Base-by-base conservation (phyloP, 1,139 yeast genomes). In the Debaryomycetaceae sp. region DNA sequence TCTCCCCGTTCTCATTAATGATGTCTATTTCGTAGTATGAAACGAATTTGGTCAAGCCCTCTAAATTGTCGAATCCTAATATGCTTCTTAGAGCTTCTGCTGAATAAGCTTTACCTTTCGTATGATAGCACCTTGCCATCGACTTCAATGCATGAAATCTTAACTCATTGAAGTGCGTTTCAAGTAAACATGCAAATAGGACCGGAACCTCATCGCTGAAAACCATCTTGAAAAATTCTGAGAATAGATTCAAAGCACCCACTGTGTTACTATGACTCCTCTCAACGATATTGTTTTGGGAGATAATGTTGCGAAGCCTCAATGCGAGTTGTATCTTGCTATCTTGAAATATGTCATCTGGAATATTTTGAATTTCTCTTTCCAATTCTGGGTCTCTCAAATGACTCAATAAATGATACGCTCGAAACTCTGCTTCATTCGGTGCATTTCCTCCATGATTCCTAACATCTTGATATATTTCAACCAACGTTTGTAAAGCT, bases 401-500 rank as follows among this genome's bases (percentile, higher is more conserved):
- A 51, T 88, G 94, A 53, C 92, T 81, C 28, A 94, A 56, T 15
- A 92, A 65, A 48, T 89, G 85, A 58, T 91, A 94, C 0, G 96
- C 91, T 46, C 97, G 75, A 55, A 94, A 88, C 58, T 94, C 99
- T 0, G 98, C 87, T 61, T 94, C 98, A 51, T 86, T 85, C 0
- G 94, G 89, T 40, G 87, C 78, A 14, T 44, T 55, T 0, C 87
- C 81, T 1, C 89, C 92, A 45, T 77, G 75, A 31, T 81, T 76
- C 35, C 95, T 67, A 7, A 85, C 83, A 52, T 87, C 96, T 41
- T 81, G 80, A 54, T 94, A 94, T 52, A 89, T 86, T 58, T 94
- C 97, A 14, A 87, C 77, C 31, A 94, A 69, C 0, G 98, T 87
- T 55, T 92, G 96, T 34, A 94, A 62, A 0, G 97, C 87, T 56